Percentiles rank a stretch among this genome's conserved stretches.
Conservation (phyloP, 1,139 yeast species). For the Suhomyces coccinellae region DNA sequence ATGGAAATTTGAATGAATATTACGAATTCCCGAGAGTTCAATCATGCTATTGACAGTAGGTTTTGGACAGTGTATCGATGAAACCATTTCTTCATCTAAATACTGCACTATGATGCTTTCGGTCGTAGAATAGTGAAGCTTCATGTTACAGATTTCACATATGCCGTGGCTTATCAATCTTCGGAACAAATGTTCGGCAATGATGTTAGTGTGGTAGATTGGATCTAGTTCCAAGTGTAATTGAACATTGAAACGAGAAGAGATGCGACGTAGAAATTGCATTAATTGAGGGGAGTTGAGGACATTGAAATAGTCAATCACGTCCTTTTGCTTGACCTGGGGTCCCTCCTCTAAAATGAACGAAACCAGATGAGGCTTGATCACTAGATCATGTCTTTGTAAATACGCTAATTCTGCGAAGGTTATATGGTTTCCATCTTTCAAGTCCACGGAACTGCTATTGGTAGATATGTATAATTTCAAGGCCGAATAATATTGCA, state of each 20-base stretch:
- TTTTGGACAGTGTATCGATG: not conserved
- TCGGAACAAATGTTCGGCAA: conserved; percentile 10
- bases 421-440: conserved; percentile 4
- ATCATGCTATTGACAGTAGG: not conserved
- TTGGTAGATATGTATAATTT: conserved; percentile 18
- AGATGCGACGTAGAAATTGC: conserved; percentile 11
- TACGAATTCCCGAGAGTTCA: not conserved
- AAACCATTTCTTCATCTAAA: not conserved
- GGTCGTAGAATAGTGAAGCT: conserved; percentile 2
- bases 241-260: conserved; percentile 15
- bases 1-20: not conserved
- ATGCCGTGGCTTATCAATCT: conserved; percentile 8
- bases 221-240: conserved; percentile 13
- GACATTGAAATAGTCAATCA: not conserved
- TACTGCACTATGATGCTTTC: not conserved
- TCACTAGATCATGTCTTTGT: conserved; percentile 17
- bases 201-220: conserved; percentile 9
- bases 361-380: conserved; percentile 23
- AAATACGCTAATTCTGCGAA: conserved; percentile 18
- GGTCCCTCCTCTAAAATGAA: conserved; percentile 14
- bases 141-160: conserved; percentile 1
- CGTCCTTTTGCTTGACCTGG: not conserved
- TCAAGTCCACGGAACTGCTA: conserved; percentile 2
- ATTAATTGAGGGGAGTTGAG: not conserved
- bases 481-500: conserved; percentile 16